Conservation (phyloP, 805 yeast species). For the Sugiyamaella qingdaonensis region DNA sequence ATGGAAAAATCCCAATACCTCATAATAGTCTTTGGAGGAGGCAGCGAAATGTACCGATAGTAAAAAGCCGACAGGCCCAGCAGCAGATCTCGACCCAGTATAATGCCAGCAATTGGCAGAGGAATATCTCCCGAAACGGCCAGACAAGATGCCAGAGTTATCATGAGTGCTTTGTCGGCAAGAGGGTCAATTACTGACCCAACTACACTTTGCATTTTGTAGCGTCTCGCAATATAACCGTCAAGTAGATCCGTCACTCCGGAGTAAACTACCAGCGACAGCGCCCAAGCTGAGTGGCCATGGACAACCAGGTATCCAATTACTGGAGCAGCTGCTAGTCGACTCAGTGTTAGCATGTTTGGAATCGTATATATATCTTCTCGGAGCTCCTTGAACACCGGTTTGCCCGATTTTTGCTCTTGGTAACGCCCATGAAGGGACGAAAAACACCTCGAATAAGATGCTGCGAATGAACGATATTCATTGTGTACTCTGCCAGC, state of each 20-base stretch:
- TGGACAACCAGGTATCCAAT: slow-evolving; percentile 75
- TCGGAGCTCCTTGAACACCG: slow-evolving; percentile 3
- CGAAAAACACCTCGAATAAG: no score
- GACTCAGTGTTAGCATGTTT: slow-evolving; percentile 72
- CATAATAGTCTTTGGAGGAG: slow-evolving; percentile 66
- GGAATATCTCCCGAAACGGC: slow-evolving; percentile 71
- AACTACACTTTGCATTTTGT: slow-evolving; percentile 67
- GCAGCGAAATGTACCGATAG: slow-evolving; percentile 67
- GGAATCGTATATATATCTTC: slow-evolving; percentile 81
- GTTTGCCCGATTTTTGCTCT: neutral
- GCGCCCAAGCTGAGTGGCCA: slow-evolving; percentile 59
- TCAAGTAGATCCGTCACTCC: slow-evolving; percentile 89
- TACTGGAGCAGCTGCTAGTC: slow-evolving; percentile 78
- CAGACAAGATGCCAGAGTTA: slow-evolving; percentile 74
- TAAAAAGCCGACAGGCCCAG: slow-evolving; percentile 69
- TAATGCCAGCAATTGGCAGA: slow-evolving; percentile 47
- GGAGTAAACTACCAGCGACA: slow-evolving; percentile 74
- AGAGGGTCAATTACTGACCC: slow-evolving; percentile 93
- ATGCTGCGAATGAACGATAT: no score
- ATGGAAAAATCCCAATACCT: slow-evolving; percentile 75
- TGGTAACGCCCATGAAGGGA: no score
- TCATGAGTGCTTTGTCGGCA: slow-evolving; percentile 91
- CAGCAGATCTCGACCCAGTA: slow-evolving; percentile 78
- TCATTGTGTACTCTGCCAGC: no score
- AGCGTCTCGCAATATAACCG: slow-evolving; percentile 84